Evolutionary conservation across 2,329 filamentous ascomycete species (phyloP), one percentile per base, ranked within the genome.

Genomic region (Mariannaea elegans): DNA sequence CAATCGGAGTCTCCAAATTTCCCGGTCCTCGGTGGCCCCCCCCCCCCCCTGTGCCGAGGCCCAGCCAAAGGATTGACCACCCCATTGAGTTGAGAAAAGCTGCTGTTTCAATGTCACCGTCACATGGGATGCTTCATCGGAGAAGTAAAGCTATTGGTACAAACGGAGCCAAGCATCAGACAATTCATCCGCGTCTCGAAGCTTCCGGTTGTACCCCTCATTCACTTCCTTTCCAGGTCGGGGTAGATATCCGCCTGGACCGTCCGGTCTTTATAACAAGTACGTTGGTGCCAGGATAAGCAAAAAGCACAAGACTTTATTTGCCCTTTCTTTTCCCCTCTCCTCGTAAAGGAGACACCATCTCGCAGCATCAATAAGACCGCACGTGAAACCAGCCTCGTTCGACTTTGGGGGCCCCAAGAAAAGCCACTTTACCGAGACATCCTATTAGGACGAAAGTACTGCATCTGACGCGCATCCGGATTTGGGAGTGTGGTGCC

Each of bases 121-220:
- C 38, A 41, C 38, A 41, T 36, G 18, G 18, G 16, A 16, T 27
- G 24, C 24, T 5, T 9, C 24, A 9, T 27, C 24, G 24, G 44
- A n/a, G 13, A 18, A 18, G 14, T 12, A 27, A 39, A n/a, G 23
- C 19, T 16, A 44, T 39, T 27, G 45, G 24, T 10, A 19, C 23
- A 32, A 32, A n/a, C 44, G 44, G 44, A 46, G 27, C 27, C 7
- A 46, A n/a, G 10, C n/a, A 18, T 8, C 8, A n/a, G 24, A 46
- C 44, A 31, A 32, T 46, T 46, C 44, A 19, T 46, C 44, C 44
- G 44, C 19, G 21, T 21, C 7, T 31, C n/a, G n/a, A n/a, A n/a
- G n/a, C n/a, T n/a, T n/a, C n/a, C n/a, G n/a, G n/a, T n/a, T 10
- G 19, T 36, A 34, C 52, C 52, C 52, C 52, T 55, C 52, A 31